Evolutionary conservation across 1,284 basidiomycete genomes (phyloP).

Genomic region (Pulveroboletus sp.): DNA sequence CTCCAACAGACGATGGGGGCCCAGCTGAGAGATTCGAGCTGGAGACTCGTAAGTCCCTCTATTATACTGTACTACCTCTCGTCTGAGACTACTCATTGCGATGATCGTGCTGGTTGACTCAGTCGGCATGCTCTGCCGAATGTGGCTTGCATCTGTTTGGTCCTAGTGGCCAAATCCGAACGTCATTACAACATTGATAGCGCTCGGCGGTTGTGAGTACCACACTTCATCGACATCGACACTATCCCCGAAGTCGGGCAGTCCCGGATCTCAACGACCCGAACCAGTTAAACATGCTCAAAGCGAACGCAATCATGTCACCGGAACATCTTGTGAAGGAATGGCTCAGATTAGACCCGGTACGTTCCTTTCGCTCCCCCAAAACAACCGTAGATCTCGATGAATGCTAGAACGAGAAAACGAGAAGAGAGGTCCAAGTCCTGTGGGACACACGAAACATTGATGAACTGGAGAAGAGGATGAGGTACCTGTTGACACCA

Average conservation of each 20-base stretch:
- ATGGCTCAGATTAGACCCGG: slow-evolving; percentile 56
- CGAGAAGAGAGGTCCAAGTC: slow-evolving; percentile 49
- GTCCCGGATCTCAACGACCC: not conserved
- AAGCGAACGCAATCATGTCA: slow-evolving; percentile 11
- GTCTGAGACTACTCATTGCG: no score
- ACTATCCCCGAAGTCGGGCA: not conserved
- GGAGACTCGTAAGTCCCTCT: no score
- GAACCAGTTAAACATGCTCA: not conserved
- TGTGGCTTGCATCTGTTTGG: no score
- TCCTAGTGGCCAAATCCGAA: no score
- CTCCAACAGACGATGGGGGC: no score
- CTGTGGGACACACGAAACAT: slow-evolving; percentile 45
- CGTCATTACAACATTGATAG: not conserved
- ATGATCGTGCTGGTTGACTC: no score
- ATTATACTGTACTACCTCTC: no score
- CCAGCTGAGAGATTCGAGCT: no score
- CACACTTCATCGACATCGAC: not conserved
- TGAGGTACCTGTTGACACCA: slow-evolving; percentile 42
- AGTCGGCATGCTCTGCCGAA: no score
- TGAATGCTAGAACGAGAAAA: slow-evolving; percentile 46
- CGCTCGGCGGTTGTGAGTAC: not conserved
- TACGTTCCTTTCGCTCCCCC: slow-evolving; percentile 22
- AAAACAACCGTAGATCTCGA: not conserved
- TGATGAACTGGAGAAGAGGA: slow-evolving; percentile 51
- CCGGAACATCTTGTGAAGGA: slow-evolving; percentile 47